A percentile compares a stretch with the other conserved stretches of the same genome.
Evolutionary conservation across 2,329 filamentous ascomycete species (phyloP).

Genomic region (Colletotrichum siamense): DNA sequence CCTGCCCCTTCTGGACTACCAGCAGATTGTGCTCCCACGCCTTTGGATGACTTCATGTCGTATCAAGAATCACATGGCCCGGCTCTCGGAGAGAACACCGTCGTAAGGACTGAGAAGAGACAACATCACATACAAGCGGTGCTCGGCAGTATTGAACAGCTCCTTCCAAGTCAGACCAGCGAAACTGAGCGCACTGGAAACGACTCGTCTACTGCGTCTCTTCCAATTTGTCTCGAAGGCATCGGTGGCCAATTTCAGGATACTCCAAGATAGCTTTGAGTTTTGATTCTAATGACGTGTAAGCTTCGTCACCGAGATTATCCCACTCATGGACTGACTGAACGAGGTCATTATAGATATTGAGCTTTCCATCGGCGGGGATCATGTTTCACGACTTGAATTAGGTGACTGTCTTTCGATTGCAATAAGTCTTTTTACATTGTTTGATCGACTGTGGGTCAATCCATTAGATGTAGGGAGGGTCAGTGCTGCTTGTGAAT

Average conservation of each 20-base stretch:
- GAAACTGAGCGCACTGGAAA: neutral
- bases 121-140: neutral
- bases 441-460: neutral
- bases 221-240: neutral
- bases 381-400: no score
- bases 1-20: neutral
- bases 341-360: neutral
- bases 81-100: neutral
- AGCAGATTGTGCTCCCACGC: neutral
- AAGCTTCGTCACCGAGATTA: neutral
- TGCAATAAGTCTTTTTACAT: no score
- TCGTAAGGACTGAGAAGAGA: neutral
- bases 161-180: neutral
- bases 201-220: neutral
- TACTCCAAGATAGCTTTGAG: fast-evolving
- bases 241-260: fast-evolving
- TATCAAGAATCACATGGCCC: neutral
- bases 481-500: neutral
- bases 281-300: neutral
- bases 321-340: neutral
- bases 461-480: neutral
- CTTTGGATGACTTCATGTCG: neutral
- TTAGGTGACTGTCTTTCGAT: no score
- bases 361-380: neutral
- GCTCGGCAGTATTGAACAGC: neutral